Conservation (phyloP, 768 basidiomycete species). For the Pholiota conissans region DNA sequence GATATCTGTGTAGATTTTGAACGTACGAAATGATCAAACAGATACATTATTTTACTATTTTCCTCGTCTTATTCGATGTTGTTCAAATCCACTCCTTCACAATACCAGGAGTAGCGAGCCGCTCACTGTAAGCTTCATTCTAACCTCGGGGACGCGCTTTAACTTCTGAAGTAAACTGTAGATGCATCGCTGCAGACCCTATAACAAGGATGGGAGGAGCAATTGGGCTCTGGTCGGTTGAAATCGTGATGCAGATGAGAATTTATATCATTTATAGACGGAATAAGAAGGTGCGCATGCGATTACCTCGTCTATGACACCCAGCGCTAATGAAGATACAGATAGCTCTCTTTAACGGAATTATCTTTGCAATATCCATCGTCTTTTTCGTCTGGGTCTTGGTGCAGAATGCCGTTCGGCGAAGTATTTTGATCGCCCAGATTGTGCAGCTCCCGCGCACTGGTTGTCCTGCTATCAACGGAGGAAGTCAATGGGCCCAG, state of each 20-base stretch:
- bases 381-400: conserved; percentile 39
- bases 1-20: too few relatives aligned
- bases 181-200: neutral
- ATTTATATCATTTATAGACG: neutral
- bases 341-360: conserved; percentile 36
- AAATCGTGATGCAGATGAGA: conserved; percentile 5
- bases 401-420: conserved; percentile 31
- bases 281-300: neutral
- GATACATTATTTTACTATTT: neutral
- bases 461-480: conserved; percentile 40
- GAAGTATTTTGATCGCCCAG: conserved; percentile 33
- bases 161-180: neutral
- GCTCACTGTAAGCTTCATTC: neutral
- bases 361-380: conserved; percentile 38
- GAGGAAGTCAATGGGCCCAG: conserved; percentile 38
- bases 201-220: conserved; percentile 1
- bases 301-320: neutral
- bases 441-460: conserved; percentile 36
- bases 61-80: neutral
- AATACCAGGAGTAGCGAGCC: neutral
- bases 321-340: conserved; percentile 1
- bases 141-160: neutral
- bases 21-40: neutral
- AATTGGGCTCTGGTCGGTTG: conserved; percentile 2
- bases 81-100: neutral